These are phyloP conservation scores for Suillus tomentosus DNA, from an alignment of 768 basidiomycete species.

Conservation along the genomic window DNA sequence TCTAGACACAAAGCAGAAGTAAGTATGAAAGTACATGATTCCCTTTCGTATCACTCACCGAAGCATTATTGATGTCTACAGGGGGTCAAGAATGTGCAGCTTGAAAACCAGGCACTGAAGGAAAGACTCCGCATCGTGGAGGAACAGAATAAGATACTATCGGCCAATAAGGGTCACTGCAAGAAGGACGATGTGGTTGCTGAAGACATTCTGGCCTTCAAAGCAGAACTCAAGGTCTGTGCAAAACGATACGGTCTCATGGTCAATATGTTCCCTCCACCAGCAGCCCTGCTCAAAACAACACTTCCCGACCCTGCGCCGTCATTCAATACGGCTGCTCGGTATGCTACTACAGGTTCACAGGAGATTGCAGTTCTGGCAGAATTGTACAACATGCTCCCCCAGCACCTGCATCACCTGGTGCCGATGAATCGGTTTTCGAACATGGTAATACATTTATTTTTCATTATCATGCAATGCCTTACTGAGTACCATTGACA, in stretches of 20 bases:
- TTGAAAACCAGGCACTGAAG: too few relatives aligned
- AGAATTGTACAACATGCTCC: slow-evolving; percentile 2
- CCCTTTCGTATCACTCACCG: too few relatives aligned
- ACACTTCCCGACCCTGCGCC: background rate
- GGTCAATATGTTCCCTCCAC: slow-evolving; percentile 5
- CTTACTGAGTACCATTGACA: background rate
- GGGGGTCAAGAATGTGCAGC: too few relatives aligned
- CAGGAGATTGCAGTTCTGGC: background rate
- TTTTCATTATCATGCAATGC: background rate
- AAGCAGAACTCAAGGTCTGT: too few relatives aligned
- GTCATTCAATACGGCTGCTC: background rate
- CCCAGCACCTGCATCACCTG: background rate
- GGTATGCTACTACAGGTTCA: background rate
- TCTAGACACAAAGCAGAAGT: background rate
- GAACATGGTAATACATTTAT: background rate
- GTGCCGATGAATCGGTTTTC: background rate
- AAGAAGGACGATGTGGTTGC: too few relatives aligned
- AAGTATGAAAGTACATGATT: background rate
- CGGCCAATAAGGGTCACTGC: too few relatives aligned
- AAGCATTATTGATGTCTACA: too few relatives aligned
- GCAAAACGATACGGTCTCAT: background rate
- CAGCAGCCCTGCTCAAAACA: background rate
- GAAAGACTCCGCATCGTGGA: too few relatives aligned
- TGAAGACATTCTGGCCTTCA: too few relatives aligned
- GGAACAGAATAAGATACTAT: too few relatives aligned